Evolutionary conservation across 1,284 basidiomycete genomes (phyloP).

Genomic region (Blastosporella zonata): DNA sequence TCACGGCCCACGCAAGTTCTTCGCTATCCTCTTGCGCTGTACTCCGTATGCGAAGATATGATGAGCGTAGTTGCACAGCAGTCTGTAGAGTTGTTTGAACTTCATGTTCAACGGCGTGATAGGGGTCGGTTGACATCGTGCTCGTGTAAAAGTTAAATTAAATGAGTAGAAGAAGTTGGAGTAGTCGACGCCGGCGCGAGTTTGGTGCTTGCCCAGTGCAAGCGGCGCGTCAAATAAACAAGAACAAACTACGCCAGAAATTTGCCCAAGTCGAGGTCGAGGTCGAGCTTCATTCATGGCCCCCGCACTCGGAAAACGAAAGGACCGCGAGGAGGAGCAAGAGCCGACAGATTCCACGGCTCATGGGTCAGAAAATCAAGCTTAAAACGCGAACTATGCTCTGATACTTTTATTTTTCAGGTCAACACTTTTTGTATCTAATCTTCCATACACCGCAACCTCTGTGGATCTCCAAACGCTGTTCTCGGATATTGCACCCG

Average conservation of each 20-base stretch:
- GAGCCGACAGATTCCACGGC: constrained; percentile 11
- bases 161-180: not conserved
- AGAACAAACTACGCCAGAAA: too few relatives aligned
- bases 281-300: constrained; percentile 14
- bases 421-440: constrained; percentile 77
- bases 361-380: constrained; percentile 35
- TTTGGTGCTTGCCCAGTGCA: too few relatives aligned
- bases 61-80: constrained; percentile 67
- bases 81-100: constrained; percentile 69
- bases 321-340: constrained; percentile 41
- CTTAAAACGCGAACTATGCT: not conserved
- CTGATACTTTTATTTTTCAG: constrained; percentile 30
- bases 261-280: not conserved
- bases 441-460: constrained; percentile 87
- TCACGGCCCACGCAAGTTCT: constrained; percentile 69
- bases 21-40: constrained; percentile 65
- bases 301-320: constrained; percentile 50
- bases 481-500: constrained; percentile 94
- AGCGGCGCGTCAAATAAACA: too few relatives aligned
- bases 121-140: constrained; percentile 73
- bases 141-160: not conserved
- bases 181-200: not conserved
- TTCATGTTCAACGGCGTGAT: constrained; percentile 77
- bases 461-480: constrained; percentile 88
- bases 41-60: constrained; percentile 72